Conservation (phyloP, 352 stramenopile genomes). For the Phytophthora fragariaefolia region DNA sequence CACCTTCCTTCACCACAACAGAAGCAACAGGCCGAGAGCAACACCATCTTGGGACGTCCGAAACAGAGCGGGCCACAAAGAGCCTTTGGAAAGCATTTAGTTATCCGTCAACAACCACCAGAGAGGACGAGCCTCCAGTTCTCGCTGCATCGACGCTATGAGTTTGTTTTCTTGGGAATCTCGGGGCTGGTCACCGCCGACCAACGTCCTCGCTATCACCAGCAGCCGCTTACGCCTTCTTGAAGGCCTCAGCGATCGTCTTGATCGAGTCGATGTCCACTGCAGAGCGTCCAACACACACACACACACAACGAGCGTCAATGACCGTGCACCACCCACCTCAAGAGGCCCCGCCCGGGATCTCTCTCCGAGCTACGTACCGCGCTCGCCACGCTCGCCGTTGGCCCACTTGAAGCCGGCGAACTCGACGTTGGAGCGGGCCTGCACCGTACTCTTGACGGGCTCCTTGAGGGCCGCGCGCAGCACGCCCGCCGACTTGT, state of each 20-base stretch:
- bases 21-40: slow-evolving; percentile 5
- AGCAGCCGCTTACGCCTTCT: slow-evolving; percentile 59
- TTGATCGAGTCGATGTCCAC: slow-evolving; percentile 85
- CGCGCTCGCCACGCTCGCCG: slow-evolving; percentile 78
- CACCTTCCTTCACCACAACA: neutral
- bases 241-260: slow-evolving; percentile 82
- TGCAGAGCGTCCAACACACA: slow-evolving; percentile 23
- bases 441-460: slow-evolving; percentile 83
- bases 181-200: slow-evolving; percentile 1
- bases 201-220: slow-evolving; percentile 17
- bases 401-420: slow-evolving; percentile 88
- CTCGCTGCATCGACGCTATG: slow-evolving; percentile 25
- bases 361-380: slow-evolving; percentile 39
- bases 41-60: slow-evolving; percentile 6
- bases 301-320: neutral
- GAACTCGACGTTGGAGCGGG: slow-evolving; percentile 82
- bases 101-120: slow-evolving; percentile 27
- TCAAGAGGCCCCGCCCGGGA: too few species aligned
- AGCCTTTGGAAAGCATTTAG: slow-evolving; percentile 43
- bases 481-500: slow-evolving; percentile 81
- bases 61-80: slow-evolving; percentile 30
- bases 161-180: slow-evolving; percentile 26
- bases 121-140: slow-evolving; percentile 11
- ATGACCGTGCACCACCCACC: neutral
- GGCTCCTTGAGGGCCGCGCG: slow-evolving; percentile 85